These are phyloP conservation scores for Pittosporum tobira DNA, from an alignment of 129 eudicot genomes.

Conservation along the genomic window DNA sequence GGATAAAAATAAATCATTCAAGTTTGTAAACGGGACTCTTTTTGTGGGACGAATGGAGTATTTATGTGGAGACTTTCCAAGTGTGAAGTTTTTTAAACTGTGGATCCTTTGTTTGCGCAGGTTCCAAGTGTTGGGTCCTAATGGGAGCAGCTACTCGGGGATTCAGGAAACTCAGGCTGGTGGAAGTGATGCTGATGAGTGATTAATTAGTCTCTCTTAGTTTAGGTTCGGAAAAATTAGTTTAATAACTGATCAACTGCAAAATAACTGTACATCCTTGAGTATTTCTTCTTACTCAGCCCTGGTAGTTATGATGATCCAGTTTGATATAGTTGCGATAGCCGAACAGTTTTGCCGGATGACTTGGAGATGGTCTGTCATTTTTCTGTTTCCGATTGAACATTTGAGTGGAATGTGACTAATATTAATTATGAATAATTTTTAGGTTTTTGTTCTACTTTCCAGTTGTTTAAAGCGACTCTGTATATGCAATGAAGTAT, in stretches of 20 bases:
- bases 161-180: slow-evolving; percentile 39
- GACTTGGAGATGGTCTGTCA: not conserved
- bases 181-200: slow-evolving; percentile 57
- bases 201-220: slow-evolving; percentile 5
- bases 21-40: too few species aligned
- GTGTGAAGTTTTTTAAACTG: not conserved
- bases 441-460: too few species aligned
- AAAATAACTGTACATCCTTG: slow-evolving; percentile 18
- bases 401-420: too few species aligned
- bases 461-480: too few species aligned
- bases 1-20: too few species aligned
- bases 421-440: too few species aligned
- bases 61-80: not conserved
- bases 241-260: not conserved
- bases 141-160: slow-evolving; percentile 46
- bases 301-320: not conserved
- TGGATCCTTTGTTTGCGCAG: slow-evolving; percentile 17
- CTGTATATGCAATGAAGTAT: too few species aligned
- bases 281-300: not conserved
- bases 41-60: not conserved
- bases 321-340: not conserved
- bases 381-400: not conserved
- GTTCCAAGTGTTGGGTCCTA: slow-evolving; percentile 70
- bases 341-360: slow-evolving; percentile 13
- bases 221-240: not conserved